Conservation (phyloP, 208 protist species). For the Zelonia costaricensis region DNA sequence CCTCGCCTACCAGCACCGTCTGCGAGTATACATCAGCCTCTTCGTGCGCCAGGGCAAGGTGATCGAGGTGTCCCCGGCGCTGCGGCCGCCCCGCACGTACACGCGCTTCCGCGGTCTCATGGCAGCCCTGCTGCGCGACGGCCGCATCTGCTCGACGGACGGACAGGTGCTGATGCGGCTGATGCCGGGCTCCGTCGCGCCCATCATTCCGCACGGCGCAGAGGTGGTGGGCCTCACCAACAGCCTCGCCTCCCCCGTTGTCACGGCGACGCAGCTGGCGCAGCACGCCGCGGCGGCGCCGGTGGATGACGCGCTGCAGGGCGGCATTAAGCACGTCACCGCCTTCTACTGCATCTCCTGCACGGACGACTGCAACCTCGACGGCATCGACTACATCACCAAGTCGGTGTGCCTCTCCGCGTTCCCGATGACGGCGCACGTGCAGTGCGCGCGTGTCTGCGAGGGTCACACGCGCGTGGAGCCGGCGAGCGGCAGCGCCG, state of each 20-base stretch:
- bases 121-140: slow-evolving; percentile 74
- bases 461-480: slow-evolving; percentile 60
- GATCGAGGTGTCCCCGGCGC: slow-evolving; percentile 85
- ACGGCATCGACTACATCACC: slow-evolving; percentile 83
- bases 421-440: slow-evolving; percentile 77
- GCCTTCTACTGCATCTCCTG: slow-evolving; percentile 86
- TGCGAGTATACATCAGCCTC: slow-evolving; percentile 87
- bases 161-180: slow-evolving; percentile 77
- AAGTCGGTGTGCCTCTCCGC: slow-evolving; percentile 68
- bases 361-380: slow-evolving; percentile 76
- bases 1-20: slow-evolving; percentile 63
- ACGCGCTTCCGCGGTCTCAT: slow-evolving; percentile 87
- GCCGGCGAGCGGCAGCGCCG: slow-evolving; percentile 13
- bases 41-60: slow-evolving; percentile 68
- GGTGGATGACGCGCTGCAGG: slow-evolving; percentile 74
- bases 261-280: slow-evolving; percentile 44
- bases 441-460: slow-evolving; percentile 77
- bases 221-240: slow-evolving; percentile 79
- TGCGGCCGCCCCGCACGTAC: slow-evolving; percentile 89
- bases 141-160: slow-evolving; percentile 60
- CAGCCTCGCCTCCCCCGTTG: slow-evolving; percentile 49
- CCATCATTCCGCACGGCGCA: slow-evolving; percentile 81
- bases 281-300: slow-evolving; percentile 33
- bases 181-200: slow-evolving; percentile 80
- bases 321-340: slow-evolving; percentile 78